These are phyloP conservation scores for Triticum monococcum DNA, from an alignment of 176 grass and related monocot genomes.

Conservation along the genomic window DNA sequence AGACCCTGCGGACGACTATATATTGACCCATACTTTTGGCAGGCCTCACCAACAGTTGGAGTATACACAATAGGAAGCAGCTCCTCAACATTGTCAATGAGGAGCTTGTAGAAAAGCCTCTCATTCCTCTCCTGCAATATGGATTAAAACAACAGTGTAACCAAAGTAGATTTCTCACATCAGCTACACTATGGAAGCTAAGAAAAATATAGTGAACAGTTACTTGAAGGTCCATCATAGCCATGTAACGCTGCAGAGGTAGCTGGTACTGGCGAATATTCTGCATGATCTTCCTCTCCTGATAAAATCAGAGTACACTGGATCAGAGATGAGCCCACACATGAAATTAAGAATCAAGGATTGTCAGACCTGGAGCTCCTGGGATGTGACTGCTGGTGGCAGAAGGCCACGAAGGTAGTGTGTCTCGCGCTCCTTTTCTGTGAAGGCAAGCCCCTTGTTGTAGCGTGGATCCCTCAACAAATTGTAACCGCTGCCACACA, in stretches of 20 bases:
- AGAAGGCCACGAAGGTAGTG: conserved; percentile 84
- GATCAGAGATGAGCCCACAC: conserved; percentile 3
- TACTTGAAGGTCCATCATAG: conserved; percentile 95
- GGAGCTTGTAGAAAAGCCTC: conserved; percentile 96
- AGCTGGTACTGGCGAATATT: conserved; percentile 78
- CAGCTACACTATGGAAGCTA: conserved; percentile 21
- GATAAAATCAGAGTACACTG: conserved; percentile 15
- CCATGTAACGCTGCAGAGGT: conserved; percentile 81
- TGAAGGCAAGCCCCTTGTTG: conserved; percentile 84
- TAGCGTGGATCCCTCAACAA: conserved; percentile 83
- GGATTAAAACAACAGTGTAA: conserved; percentile 8
- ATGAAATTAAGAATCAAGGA: not conserved
- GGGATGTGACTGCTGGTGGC: conserved; percentile 55
- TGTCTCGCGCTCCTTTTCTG: conserved; percentile 61
- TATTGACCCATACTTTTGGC: conserved; percentile 93
- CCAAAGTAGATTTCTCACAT: not conserved
- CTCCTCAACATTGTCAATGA: conserved; percentile 90
- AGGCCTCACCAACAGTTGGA: conserved; percentile 94
- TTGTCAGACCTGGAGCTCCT: conserved; percentile 74
- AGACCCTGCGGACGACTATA: conserved; percentile 80
- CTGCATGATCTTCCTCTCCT: conserved; percentile 95
- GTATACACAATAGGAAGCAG: conserved; percentile 94
- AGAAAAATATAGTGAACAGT: conserved; percentile 6
- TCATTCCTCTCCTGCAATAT: conserved; percentile 83
- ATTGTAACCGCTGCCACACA: conserved; percentile 55